Conservation (phyloP, 257 asterid species). For the Cynanchum wilfordii region DNA sequence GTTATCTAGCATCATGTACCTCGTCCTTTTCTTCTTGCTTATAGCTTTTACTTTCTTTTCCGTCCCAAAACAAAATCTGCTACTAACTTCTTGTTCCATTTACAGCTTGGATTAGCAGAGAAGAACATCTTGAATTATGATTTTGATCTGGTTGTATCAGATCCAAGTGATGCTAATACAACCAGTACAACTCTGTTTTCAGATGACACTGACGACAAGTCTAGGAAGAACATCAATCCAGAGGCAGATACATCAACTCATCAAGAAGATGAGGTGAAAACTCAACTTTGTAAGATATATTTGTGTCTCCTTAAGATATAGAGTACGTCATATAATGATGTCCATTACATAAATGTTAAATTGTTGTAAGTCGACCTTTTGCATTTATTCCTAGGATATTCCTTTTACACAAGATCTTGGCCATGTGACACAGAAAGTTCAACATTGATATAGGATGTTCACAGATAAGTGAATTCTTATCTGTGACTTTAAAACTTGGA, state of each 20-base stretch:
- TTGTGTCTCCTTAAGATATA: not conserved
- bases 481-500: too few species aligned
- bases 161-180: conserved; percentile 93
- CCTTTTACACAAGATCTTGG: not conserved
- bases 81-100: conserved; percentile 25
- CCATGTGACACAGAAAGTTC: not conserved
- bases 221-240: conserved; percentile 55
- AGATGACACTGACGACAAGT: conserved; percentile 84
- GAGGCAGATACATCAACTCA: conserved; percentile 50
- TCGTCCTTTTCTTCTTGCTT: not conserved
- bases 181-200: conserved; percentile 92
- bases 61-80: conserved; percentile 10
- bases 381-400: not conserved
- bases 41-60: not conserved
- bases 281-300: not conserved
- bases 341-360: not conserved
- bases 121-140: conserved; percentile 83
- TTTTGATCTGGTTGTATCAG: conserved; percentile 71
- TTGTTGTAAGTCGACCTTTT: not conserved
- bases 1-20: not conserved
- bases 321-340: not conserved
- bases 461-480: too few species aligned
- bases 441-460: not conserved
- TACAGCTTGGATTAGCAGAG: conserved; percentile 98
- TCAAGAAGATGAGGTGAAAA: conserved; percentile 68